Base-by-base conservation (phyloP, 768 basidiomycete genomes). In the Dioszegia crocea region DNA sequence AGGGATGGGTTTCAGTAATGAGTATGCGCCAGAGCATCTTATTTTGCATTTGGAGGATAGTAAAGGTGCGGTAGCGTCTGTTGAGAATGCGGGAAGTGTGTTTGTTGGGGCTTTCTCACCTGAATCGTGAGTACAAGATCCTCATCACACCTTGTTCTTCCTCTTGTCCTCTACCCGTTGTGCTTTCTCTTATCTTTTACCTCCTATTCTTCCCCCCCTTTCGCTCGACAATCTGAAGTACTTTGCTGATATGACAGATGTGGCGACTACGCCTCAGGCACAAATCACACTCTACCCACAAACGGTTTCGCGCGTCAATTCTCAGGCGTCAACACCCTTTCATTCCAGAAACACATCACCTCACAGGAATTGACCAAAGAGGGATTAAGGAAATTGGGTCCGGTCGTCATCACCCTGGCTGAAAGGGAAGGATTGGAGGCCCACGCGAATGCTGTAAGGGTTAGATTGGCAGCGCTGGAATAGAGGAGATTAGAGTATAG, bases 301-400 rank as follows among this genome's bases (percentile, higher is more conserved):
- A 76, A 76, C 60, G 92, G 94, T 23, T 99, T 92, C 76, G 96
- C 96, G 23, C 86, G 91, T 49, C 96, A 98, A 75, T 99, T 93
- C 80, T 96, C 92, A 66, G 96, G 96, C 4, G 96, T 99, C 66
- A 97, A 94, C 80, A 97, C 94, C 0, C 80, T 84, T 9, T 92
- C 91, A 1, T 99, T 98, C 87, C 93, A 97, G 75, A 99, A 99
- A 78, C 88, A 98, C 76, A 97, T 98, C 68, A 99, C 96, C 14
- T 92, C 91, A 4, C 96, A 98, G 76, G 88, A 96, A 75, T 84
- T 98, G 23, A 88, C 91, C 10, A 76, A 80, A 17, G 84, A 82
- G 5, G 96, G 96, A 16, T 80, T 99, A 56, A 80, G 81, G 66
- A 79, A 66, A 12, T 81, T 99, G 30, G 96, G 96, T 3, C 96